Conservation (phyloP, 2,329 filamentous ascomycete species). For the Chaetomium strumarium region DNA sequence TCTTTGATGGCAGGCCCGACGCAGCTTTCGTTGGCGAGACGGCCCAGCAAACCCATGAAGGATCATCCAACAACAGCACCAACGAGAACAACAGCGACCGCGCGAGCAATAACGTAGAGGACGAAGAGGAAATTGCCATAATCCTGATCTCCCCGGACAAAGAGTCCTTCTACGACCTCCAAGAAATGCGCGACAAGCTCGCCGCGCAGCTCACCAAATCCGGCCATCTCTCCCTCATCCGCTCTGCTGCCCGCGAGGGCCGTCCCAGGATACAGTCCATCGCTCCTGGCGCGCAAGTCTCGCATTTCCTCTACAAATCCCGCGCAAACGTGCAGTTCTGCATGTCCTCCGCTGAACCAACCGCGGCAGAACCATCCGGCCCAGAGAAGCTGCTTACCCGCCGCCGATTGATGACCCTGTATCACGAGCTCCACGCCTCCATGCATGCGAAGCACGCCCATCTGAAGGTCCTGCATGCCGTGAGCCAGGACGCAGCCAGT, state of each 20-base stretch:
- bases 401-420: constrained; percentile 73
- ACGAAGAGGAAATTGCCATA: constrained; percentile 73
- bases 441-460: constrained; percentile 81
- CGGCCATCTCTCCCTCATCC: constrained; percentile 68
- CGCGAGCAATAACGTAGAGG: constrained; percentile 48
- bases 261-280: constrained; percentile 69
- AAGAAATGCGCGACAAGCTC: constrained; percentile 62
- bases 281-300: constrained; percentile 70
- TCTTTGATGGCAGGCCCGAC: constrained; percentile 61
- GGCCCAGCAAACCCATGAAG: constrained; percentile 27
- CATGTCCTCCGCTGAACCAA: constrained; percentile 70
- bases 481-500: constrained; percentile 67
- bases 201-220: constrained; percentile 67
- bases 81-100: not conserved
- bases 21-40: constrained; percentile 35
- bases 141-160: constrained; percentile 89
- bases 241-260: constrained; percentile 61
- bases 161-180: constrained; percentile 86
- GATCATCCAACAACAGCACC: not conserved
- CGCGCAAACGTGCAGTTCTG: constrained; percentile 91
- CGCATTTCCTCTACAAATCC: constrained; percentile 95
- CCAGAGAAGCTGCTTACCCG: constrained; percentile 47
- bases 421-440: constrained; percentile 75
- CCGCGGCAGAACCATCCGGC: not conserved
- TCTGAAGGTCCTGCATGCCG: constrained; percentile 78